Evolutionary conservation across 2,329 filamentous ascomycete species (phyloP).

Genomic region (Hyphodiscus sp.): DNA sequence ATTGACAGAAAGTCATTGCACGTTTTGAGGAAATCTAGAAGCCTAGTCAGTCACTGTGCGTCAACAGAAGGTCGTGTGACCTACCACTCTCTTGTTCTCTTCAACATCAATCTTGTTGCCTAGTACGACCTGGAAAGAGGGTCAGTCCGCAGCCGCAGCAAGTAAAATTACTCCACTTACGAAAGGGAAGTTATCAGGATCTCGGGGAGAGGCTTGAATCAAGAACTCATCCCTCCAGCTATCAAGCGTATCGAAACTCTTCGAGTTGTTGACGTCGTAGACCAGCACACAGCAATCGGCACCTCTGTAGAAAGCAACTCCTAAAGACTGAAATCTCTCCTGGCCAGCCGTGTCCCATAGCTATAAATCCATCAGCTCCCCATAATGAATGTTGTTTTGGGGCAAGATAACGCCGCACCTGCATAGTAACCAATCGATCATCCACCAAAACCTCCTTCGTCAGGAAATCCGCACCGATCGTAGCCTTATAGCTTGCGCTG

Average conservation of each 20-base stretch:
- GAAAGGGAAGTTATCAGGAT: conserved; percentile 96
- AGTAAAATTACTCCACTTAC: conserved; percentile 51
- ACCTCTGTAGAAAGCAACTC: conserved; percentile 94
- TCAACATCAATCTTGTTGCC: conserved; percentile 99
- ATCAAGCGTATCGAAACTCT: conserved; percentile 97
- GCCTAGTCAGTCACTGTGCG: conserved; percentile 17
- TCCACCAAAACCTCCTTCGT: conserved; percentile 97
- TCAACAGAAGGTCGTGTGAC: conserved; percentile 24
- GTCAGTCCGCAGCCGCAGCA: conserved; percentile 9
- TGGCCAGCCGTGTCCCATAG: conserved; percentile 98
- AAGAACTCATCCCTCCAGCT: conserved; percentile 98
- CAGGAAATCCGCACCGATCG: conserved; percentile 96
- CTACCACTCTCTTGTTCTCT: conserved; percentile 88
- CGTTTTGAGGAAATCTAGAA: conserved; percentile 83
- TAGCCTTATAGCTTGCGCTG: conserved; percentile 98
- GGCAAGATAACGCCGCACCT: conserved; percentile 50
- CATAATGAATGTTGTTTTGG: not conserved
- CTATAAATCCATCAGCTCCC: conserved; percentile 45
- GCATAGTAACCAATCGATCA: conserved; percentile 96
- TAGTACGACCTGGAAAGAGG: conserved; percentile 66
- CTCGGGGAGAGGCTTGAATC: conserved; percentile 92
- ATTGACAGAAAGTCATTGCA: conserved; percentile 95
- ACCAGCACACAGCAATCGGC: conserved; percentile 97
- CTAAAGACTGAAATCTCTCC: conserved; percentile 94
- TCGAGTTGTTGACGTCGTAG: conserved; percentile 98